These are phyloP conservation scores for Boletus rufocinnamomeus DNA, from an alignment of 768 basidiomycete species.

Conservation along the genomic window DNA sequence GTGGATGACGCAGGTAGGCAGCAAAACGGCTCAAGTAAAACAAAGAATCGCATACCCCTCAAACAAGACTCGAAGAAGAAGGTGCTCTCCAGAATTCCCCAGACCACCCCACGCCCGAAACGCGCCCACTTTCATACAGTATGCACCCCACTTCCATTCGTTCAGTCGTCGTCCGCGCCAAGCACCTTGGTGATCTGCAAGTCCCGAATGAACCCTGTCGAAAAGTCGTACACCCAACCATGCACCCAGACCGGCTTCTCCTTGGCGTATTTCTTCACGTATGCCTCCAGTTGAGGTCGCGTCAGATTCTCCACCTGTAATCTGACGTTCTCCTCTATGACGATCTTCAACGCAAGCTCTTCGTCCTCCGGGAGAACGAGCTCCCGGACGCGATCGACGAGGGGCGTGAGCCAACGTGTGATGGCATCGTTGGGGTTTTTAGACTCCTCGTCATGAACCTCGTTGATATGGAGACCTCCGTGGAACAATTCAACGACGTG, in stretches of 20 bases:
- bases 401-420: slow-evolving; percentile 70
- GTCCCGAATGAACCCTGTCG: slow-evolving; percentile 58
- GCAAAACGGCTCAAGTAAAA: background rate
- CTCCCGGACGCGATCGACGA: slow-evolving; percentile 52
- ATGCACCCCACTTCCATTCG: background rate
- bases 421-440: slow-evolving; percentile 48
- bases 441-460: slow-evolving; percentile 15
- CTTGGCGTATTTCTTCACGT: background rate
- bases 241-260: slow-evolving; percentile 57
- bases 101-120: no score
- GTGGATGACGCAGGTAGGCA: background rate
- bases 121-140: no score
- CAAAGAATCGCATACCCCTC: background rate
- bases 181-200: slow-evolving; percentile 44
- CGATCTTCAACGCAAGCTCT: slow-evolving; percentile 35
- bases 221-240: slow-evolving; percentile 72
- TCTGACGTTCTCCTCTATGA: slow-evolving; percentile 61
- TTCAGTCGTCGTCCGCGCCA: background rate
- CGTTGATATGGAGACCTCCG: slow-evolving; percentile 23
- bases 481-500: slow-evolving; percentile 1
- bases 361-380: slow-evolving; percentile 38
- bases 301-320: slow-evolving; percentile 36
- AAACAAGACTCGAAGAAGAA: no score
- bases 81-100: no score
- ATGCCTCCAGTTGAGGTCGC: background rate